Evolutionary conservation across 805 yeast genomes (phyloP).

Genomic region (Cyberlindnera mrakii): DNA sequence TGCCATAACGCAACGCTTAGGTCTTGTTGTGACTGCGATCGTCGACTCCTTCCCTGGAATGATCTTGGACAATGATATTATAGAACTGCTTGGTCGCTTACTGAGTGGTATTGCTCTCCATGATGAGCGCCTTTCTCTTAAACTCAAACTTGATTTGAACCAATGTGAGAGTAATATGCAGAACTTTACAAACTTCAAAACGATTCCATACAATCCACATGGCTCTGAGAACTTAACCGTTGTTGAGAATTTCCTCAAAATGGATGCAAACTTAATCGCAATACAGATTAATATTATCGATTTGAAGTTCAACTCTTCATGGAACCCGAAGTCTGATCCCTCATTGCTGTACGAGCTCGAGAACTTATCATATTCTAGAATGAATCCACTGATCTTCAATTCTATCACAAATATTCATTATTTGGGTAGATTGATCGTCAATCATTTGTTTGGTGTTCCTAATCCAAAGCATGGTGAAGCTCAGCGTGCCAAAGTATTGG

Average conservation of each 20-base stretch:
- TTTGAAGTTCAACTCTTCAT: conserved; percentile 51
- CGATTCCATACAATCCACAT: conserved; percentile 13
- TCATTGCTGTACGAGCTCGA: conserved; percentile 56
- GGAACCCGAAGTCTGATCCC: conserved; percentile 80
- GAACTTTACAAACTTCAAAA: conserved; percentile 27
- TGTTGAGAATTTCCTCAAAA: conserved; percentile 45
- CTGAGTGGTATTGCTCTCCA: conserved; percentile 43
- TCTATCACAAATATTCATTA: conserved; percentile 65
- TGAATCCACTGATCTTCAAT: conserved; percentile 77
- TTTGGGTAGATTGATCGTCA: conserved; percentile 60
- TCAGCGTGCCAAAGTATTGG: conserved; percentile 57
- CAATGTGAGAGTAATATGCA: conserved; percentile 42
- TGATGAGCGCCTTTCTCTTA: conserved; percentile 41
- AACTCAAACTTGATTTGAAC: conserved; percentile 47
- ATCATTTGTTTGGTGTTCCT: conserved; percentile 58
- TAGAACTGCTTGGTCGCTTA: conserved; percentile 50
- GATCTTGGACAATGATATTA: conserved; percentile 56
- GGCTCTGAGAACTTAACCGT: conserved; percentile 23
- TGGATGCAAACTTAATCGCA: conserved; percentile 51
- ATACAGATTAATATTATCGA: conserved; percentile 62
- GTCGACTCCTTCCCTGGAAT: conserved; percentile 61
- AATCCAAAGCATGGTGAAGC: conserved; percentile 26
- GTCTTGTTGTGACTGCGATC: conserved; percentile 48
- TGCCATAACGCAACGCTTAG: conserved; percentile 44
- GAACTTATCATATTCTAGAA: conserved; percentile 31